Percentiles rank a stretch among this genome's conserved stretches.
Conservation (phyloP, 2,329 filamentous ascomycete species). For the Pestalotiopsis sp. region DNA sequence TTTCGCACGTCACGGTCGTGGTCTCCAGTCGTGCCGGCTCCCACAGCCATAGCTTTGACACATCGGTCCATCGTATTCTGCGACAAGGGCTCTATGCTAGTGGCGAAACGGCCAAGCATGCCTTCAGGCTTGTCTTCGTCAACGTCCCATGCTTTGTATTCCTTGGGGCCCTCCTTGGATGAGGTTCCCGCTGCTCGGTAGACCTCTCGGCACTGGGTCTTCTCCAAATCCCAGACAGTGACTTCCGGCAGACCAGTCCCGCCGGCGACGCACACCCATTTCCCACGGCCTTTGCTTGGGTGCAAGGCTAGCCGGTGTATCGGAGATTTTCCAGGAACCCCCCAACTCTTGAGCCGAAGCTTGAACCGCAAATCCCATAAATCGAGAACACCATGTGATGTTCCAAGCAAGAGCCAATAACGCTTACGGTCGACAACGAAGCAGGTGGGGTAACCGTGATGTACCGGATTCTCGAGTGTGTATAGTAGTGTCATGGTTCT, state of each 20-base stretch:
- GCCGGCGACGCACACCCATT: constrained; percentile 85
- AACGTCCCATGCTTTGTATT: constrained; percentile 82
- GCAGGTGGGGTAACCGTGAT: constrained; percentile 88
- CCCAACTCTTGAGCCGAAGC: constrained; percentile 84
- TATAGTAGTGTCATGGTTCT: constrained; percentile 83
- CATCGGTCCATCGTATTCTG: constrained; percentile 56
- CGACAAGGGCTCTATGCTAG: constrained; percentile 63
- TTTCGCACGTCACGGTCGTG: constrained; percentile 71
- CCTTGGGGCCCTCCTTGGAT: constrained; percentile 56
- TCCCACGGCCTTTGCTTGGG: constrained; percentile 74
- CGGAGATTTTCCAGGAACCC: constrained; percentile 74
- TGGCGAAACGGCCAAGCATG: constrained; percentile 84
- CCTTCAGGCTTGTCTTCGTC: constrained; percentile 87
- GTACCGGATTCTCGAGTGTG: constrained; percentile 79
- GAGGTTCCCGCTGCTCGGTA: constrained; percentile 67
- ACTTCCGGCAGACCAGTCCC: constrained; percentile 87
- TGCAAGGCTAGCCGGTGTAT: constrained; percentile 81
- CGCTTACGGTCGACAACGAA: constrained; percentile 85
- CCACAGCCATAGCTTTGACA: constrained; percentile 74
- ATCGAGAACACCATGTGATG: constrained; percentile 87
- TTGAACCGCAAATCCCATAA: constrained; percentile 97
- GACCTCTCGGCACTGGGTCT: constrained; percentile 82
- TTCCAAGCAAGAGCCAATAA: constrained; percentile 90
- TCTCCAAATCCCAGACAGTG: constrained; percentile 94
- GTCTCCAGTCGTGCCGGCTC: constrained; percentile 69